A percentile compares a stretch with the other conserved stretches of the same genome.
phyloP scores from a whole-genome alignment of 202 grass and related monocot genomes.

The Musa balbisiana region DNA sequence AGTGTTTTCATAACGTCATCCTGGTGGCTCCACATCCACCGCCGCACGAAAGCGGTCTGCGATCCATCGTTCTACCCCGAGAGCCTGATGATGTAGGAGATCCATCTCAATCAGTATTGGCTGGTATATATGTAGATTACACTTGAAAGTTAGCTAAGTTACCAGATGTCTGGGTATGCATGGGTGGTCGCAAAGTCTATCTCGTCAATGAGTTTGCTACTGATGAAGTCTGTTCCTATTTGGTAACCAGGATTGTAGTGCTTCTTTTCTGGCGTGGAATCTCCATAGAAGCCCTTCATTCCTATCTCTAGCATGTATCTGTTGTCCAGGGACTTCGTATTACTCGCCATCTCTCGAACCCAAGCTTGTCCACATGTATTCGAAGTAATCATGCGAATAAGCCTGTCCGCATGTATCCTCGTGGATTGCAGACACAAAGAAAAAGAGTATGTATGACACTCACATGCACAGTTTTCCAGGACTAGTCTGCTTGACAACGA shows the following conservation, averaged over 20 bases:
- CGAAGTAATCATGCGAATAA: background rate
- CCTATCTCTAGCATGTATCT: slow-evolving; percentile 39
- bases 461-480: slow-evolving; percentile 36
- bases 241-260: slow-evolving; percentile 34
- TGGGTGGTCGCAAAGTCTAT: slow-evolving; percentile 50
- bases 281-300: slow-evolving; percentile 42
- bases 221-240: slow-evolving; percentile 39
- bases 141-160: background rate
- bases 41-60: slow-evolving; percentile 20
- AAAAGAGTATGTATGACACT: background rate
- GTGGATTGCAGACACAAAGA: background rate
- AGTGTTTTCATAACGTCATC: slow-evolving; percentile 21
- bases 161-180: slow-evolving; percentile 40
- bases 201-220: slow-evolving; percentile 35
- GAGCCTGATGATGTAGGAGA: slow-evolving; percentile 6
- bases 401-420: slow-evolving; percentile 12
- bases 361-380: slow-evolving; percentile 23
- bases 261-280: slow-evolving; percentile 37
- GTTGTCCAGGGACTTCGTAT: slow-evolving; percentile 35
- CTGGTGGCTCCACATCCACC: slow-evolving; percentile 37
- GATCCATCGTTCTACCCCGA: slow-evolving; percentile 15
- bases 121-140: too few relatives aligned
- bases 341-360: slow-evolving; percentile 40
- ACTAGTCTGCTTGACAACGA: slow-evolving; percentile 40
- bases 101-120: too few relatives aligned